A percentile compares a stretch with the other conserved stretches of the same genome.
These are phyloP conservation scores for Teunomyces tritomae DNA, from an alignment of 805 yeast species.

Conservation along the genomic window DNA sequence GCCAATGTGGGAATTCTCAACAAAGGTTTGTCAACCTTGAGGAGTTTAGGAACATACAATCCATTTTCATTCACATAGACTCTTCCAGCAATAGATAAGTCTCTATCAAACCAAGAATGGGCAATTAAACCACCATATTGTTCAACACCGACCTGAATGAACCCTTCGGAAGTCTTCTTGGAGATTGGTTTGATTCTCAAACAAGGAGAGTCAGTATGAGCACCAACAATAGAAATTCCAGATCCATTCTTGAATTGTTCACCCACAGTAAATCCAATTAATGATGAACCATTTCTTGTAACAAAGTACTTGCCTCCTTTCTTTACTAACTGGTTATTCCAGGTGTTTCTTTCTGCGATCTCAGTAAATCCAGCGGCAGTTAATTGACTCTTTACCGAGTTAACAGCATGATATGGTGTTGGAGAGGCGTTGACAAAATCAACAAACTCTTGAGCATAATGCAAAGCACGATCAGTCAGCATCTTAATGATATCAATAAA, in stretches of 20 bases:
- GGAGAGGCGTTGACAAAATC: slow-evolving; percentile 82
- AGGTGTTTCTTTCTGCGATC: slow-evolving; percentile 64
- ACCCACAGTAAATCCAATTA: slow-evolving; percentile 86
- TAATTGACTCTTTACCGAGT: slow-evolving; percentile 56
- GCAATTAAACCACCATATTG: slow-evolving; percentile 95
- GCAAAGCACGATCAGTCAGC: slow-evolving; percentile 13
- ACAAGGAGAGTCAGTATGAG: slow-evolving; percentile 94
- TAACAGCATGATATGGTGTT: slow-evolving; percentile 92
- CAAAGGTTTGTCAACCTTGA: slow-evolving; percentile 79
- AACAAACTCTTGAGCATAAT: slow-evolving; percentile 60
- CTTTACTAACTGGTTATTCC: slow-evolving; percentile 50
- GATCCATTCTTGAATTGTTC: slow-evolving; percentile 69
- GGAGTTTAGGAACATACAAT: slow-evolving; percentile 58
- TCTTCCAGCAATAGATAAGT: slow-evolving; percentile 87
- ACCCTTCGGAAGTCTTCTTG: slow-evolving; percentile 67
- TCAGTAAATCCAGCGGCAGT: slow-evolving; percentile 66
- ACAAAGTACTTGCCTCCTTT: slow-evolving; percentile 71
- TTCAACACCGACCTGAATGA: slow-evolving; percentile 88
- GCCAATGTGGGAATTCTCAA: slow-evolving; percentile 93
- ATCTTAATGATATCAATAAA: background rate
- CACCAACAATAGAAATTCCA: slow-evolving; percentile 87
- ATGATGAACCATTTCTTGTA: slow-evolving; percentile 85
- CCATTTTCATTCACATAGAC: slow-evolving; percentile 62
- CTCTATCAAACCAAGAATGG: slow-evolving; percentile 97
- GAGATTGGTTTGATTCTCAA: slow-evolving; percentile 87